phyloP scores from a whole-genome alignment of 2,329 filamentous ascomycete genomes.

The Beauveria pseudobassiana region DNA sequence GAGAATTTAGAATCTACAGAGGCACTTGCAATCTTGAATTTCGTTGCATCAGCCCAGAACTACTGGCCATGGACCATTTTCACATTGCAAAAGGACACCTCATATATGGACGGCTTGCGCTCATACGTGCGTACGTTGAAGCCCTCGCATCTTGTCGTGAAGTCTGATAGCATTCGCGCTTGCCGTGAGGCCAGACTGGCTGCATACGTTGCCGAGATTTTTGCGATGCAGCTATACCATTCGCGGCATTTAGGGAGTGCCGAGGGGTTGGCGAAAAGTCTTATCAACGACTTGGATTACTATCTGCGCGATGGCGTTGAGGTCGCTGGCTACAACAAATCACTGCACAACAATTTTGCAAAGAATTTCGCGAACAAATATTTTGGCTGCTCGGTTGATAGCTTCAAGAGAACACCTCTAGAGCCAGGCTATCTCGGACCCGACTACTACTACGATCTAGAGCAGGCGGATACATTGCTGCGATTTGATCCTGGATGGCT shows the following conservation, averaged over 20 bases:
- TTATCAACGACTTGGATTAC: constrained; percentile 71
- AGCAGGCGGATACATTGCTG: constrained; percentile 68
- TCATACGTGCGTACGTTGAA: constrained; percentile 58
- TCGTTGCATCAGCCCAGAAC: constrained; percentile 82
- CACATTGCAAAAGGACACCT: constrained; percentile 63
- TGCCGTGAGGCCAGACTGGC: constrained; percentile 64
- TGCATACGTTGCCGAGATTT: constrained; percentile 76
- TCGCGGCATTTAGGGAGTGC: constrained; percentile 68
- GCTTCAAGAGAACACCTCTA: constrained; percentile 71
- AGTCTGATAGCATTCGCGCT: constrained; percentile 47
- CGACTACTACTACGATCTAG: constrained; percentile 78
- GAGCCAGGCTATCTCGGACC: constrained; percentile 59
- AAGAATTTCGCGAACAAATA: constrained; percentile 80
- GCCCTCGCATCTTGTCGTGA: constrained; percentile 43
- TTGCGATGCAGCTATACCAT: constrained; percentile 86
- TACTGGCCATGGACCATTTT: constrained; percentile 94
- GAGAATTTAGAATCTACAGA: constrained; percentile 56
- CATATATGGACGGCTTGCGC: constrained; percentile 65
- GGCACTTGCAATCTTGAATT: constrained; percentile 71
- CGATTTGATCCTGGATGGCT: constrained; percentile 72
- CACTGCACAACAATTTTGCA: constrained; percentile 76
- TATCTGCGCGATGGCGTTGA: constrained; percentile 70
- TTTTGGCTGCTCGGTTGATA: constrained; percentile 60
- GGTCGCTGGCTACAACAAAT: constrained; percentile 78
- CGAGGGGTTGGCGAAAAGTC: constrained; percentile 56